Percentiles rank a stretch among this genome's conserved stretches.
Conservation (phyloP, 2,329 filamentous ascomycete species). For the Penicillium sclerotiorum region DNA sequence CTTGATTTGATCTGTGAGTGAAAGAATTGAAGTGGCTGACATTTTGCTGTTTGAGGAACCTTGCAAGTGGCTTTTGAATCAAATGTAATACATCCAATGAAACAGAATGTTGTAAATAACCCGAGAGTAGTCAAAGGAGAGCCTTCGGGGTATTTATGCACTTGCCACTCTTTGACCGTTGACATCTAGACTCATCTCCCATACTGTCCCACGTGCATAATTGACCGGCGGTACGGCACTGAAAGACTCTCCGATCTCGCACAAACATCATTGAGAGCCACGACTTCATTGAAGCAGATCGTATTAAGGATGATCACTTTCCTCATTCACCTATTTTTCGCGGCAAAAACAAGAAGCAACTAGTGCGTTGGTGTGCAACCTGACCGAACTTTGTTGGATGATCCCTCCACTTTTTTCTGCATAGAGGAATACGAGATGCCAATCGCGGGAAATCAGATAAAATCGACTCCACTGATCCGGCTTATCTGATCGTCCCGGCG, state of each 20-base stretch:
- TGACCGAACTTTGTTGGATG: constrained; percentile 1
- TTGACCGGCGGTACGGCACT: too few relatives aligned
- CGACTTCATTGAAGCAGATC: too few relatives aligned
- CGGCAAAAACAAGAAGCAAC: constrained; percentile 2
- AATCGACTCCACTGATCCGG: background rate
- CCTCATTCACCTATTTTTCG: background rate
- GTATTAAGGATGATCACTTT: background rate
- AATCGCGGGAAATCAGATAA: constrained; percentile 7
- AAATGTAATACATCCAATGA: background rate
- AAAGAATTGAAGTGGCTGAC: constrained; percentile 1
- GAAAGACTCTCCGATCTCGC: background rate
- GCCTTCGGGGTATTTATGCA: too few relatives aligned
- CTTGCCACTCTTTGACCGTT: background rate
- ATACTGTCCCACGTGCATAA: too few relatives aligned
- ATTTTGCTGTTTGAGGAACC: background rate
- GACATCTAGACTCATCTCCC: background rate
- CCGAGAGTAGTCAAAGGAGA: too few relatives aligned
- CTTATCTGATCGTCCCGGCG: constrained; percentile 3
- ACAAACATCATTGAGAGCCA: background rate
- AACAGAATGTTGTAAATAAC: too few relatives aligned
- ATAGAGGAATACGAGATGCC: background rate
- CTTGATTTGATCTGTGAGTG: constrained; percentile 11
- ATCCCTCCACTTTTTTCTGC: background rate
- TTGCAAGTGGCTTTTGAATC: background rate
- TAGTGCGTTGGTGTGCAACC: background rate